Evolutionary conservation across 1,284 basidiomycete species (phyloP).

Genomic region (Ganoderma lingzhi): DNA sequence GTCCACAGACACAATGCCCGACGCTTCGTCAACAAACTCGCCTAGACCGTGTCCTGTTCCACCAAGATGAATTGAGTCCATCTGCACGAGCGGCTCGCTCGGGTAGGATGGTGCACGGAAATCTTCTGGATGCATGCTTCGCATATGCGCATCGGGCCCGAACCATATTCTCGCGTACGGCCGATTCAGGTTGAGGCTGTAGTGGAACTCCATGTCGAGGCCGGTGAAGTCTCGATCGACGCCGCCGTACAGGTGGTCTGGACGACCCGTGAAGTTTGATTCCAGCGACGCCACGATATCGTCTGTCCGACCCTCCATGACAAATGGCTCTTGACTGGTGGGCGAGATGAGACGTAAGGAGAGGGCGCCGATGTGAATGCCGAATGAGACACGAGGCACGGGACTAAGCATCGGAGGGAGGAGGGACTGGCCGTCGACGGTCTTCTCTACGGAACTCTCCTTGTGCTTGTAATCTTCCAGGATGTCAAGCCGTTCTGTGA

Average conservation of each 20-base stretch:
- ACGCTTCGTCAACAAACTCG: slow-evolving; percentile 54
- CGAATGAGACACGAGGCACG: slow-evolving; percentile 61
- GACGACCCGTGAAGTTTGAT: slow-evolving; percentile 35
- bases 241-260: slow-evolving; percentile 33
- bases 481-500: slow-evolving; percentile 61
- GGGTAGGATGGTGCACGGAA: slow-evolving; percentile 33
- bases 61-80: slow-evolving; percentile 61
- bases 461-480: slow-evolving; percentile 50
- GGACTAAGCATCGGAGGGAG: slow-evolving; percentile 45
- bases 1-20: slow-evolving; percentile 56
- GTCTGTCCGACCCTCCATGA: slow-evolving; percentile 50
- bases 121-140: slow-evolving; percentile 22
- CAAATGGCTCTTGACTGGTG: slow-evolving; percentile 50
- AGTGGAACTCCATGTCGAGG: slow-evolving; percentile 36
- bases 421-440: slow-evolving; percentile 33
- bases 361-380: slow-evolving; percentile 56
- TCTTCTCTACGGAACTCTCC: slow-evolving; percentile 36
- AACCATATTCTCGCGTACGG: slow-evolving; percentile 39
- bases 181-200: slow-evolving; percentile 33
- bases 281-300: slow-evolving; percentile 34
- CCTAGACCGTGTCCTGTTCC: slow-evolving; percentile 56
- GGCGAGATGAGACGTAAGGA: slow-evolving; percentile 57
- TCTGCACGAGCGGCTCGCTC: slow-evolving; percentile 55
- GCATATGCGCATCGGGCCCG: slow-evolving; percentile 30
- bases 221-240: slow-evolving; percentile 35